Conservation (phyloP, 352 stramenopile genomes). For the Pythium rhizo-oryzae region DNA sequence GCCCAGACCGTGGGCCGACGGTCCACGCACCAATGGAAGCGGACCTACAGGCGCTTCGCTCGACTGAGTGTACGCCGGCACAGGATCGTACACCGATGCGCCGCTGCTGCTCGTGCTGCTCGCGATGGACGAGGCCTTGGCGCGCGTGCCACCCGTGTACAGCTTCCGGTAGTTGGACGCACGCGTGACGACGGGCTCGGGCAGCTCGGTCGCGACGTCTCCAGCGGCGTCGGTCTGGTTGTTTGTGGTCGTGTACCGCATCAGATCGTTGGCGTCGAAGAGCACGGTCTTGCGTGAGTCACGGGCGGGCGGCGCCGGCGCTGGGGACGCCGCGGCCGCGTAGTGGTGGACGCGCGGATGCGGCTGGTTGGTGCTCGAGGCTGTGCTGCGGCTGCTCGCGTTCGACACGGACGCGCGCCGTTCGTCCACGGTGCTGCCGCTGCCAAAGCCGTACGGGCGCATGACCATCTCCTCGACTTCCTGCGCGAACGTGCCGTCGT, state of each 20-base stretch:
- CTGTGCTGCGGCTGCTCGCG: slow-evolving; percentile 10
- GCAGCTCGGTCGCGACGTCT: slow-evolving; percentile 3
- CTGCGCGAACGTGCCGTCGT: slow-evolving; percentile 14
- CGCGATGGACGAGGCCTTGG: slow-evolving; percentile 14
- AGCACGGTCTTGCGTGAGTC: slow-evolving; percentile 22
- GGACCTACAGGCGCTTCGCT: too few species aligned
- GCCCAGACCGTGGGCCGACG: not conserved
- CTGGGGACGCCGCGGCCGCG: not conserved
- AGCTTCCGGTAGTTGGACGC: slow-evolving; percentile 9
- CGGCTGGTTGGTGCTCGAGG: slow-evolving; percentile 1
- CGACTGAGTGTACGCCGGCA: too few species aligned
- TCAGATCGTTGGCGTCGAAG: slow-evolving; percentile 17
- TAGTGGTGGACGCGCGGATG: slow-evolving; percentile 12
- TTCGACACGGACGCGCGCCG: slow-evolving; percentile 6
- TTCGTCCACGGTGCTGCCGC: not conserved
- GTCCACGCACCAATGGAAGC: not conserved
- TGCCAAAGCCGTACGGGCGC: slow-evolving; percentile 20
- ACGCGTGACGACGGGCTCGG: not conserved
- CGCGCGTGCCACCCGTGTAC: slow-evolving; percentile 4
- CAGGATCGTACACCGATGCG: not conserved
- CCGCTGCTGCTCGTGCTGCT: not conserved
- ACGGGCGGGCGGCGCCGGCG: not conserved
- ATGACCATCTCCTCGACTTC: slow-evolving; percentile 30
- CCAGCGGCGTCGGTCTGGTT: not conserved
- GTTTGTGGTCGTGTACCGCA: slow-evolving; percentile 4